These are phyloP conservation scores for Solanum chmielewskii DNA, from an alignment of 257 asterid species.

Conservation along the genomic window DNA sequence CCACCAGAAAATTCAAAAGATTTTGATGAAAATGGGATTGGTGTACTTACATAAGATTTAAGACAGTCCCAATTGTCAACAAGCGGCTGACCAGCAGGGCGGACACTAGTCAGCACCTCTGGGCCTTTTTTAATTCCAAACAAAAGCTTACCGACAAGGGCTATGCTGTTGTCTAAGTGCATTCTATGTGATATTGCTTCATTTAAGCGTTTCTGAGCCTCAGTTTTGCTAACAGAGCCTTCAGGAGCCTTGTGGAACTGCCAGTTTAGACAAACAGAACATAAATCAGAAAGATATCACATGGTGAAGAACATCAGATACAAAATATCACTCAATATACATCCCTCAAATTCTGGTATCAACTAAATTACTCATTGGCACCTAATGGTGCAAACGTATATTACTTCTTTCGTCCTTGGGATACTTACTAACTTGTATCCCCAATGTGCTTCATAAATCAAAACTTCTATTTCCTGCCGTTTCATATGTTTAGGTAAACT, in stretches of 20 bases:
- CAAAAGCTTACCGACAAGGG: constrained; percentile 65
- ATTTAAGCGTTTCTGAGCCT: constrained; percentile 76
- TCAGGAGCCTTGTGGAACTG: constrained; percentile 67
- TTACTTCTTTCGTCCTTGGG: not conserved
- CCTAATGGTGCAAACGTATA: not conserved
- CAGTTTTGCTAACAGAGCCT: constrained; percentile 55
- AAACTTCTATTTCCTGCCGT: not conserved
- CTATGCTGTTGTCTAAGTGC: constrained; percentile 63
- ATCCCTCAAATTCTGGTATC: not conserved
- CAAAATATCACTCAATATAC: not conserved
- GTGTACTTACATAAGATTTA: constrained; percentile 60
- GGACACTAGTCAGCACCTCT: constrained; percentile 35
- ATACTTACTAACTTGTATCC: not conserved
- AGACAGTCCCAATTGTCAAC: constrained; percentile 88
- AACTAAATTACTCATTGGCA: not conserved
- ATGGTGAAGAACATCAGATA: not conserved
- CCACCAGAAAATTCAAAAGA: not conserved
- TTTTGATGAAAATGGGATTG: not conserved
- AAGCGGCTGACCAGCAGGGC: constrained; percentile 78
- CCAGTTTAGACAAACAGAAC: not conserved
- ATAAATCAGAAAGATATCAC: not conserved
- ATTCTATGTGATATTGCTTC: constrained; percentile 80
- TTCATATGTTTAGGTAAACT: not conserved
- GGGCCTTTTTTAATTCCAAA: constrained; percentile 69
- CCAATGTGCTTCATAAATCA: not conserved